Base-by-base conservation (phyloP, 495 filamentous ascomycete species). In the Talaromyces ruber region DNA sequence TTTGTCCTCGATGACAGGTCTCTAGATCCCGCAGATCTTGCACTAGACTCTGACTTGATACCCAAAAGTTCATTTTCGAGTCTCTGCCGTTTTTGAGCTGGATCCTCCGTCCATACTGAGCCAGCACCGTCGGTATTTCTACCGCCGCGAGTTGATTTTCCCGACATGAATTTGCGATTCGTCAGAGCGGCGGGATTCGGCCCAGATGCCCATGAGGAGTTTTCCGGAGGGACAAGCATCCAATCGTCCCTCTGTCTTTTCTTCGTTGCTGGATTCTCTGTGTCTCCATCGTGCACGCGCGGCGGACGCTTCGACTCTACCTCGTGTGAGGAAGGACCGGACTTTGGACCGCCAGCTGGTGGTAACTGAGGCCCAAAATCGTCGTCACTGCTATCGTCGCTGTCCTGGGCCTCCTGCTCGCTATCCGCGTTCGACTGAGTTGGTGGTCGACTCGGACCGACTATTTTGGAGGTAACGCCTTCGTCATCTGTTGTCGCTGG, bases 101-200 rank as follows among this genome's bases (percentile, higher is more conserved):
- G 90, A 5, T 91, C 96, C 68, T 98, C 94, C 0, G 90, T 91
- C 94, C 94, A 98, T 24, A 92, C 81, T 8, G 86, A 81, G 60
- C 87, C 79, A 2, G 71, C 66, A 1, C 78, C 68, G 3, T 68
- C 69, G 1, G 74, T 65, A 14, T 69, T 67, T 34, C 81, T 76
- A 47, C 70, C 64, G 30, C 70, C 71, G 52, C 80, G 81, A 6
- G 81, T 79, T 3, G 81, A 81, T 65, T 86, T 89, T 2, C 91
- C 88, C 3, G 84, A 87, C 59, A 88, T 86, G 77, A 98, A 98
- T 67, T 91, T 92, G 45, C 93, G 88, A 69, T 83, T 87, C 59
- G 86, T 85, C 30, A 93, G 75, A 63, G 91, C 90, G 3, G 92
- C 94, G 1, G 94, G 92, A 72, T 97, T 93, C 58, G 89, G 85